Base-by-base conservation (phyloP, 495 filamentous ascomycete species). In the Durotheca rogersii region DNA sequence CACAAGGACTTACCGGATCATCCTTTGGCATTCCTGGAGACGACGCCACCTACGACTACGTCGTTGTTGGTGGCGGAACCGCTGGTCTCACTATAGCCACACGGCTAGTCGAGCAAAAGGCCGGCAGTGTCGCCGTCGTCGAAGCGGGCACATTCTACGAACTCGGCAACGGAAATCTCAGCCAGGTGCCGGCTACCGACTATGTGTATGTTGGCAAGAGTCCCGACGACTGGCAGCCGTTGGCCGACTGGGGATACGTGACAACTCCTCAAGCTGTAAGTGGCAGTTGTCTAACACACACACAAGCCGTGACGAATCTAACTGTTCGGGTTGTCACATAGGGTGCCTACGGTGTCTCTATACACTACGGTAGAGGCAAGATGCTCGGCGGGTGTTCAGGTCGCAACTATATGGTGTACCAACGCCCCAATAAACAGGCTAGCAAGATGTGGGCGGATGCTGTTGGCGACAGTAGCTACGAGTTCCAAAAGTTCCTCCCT, bases 31-130 rank as follows among this genome's bases (percentile, higher is more conserved):
- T 50, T 29, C 47, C 47, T 27, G 47, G 47, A 5, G 35, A 41
- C 10, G 29, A 50, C 6, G 47, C 47, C 4, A 43, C 62, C 6
- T 95, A 83, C 70, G 89, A 95, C 72, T 93, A 90, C 67, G 72
- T 95, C 46, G 83, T 83, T 4, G 72, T 82, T 1, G 81, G 81
- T 6, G 81, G 80, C 21, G 81, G 81, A 2, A 83, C 68, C 0
- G 74, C 74, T 0, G 81, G 81, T 1, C 61, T 72, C 5, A 60
- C 69, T 1, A 51, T 83, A 1, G 81, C 79, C 3, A 67, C 67
- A 1, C 66, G 81, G 7, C 62, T 83, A 2, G 71, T 72, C 0
- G 42, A 62, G n/a, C 34, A 46, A 4, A 23, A 23, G 3, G 41
- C 31, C 1, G 30, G 32, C 1, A 59, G 53, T 1, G 69, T 72